Conservation (phyloP, 139 green algal species). For the Astrephomene gubernaculifera region DNA sequence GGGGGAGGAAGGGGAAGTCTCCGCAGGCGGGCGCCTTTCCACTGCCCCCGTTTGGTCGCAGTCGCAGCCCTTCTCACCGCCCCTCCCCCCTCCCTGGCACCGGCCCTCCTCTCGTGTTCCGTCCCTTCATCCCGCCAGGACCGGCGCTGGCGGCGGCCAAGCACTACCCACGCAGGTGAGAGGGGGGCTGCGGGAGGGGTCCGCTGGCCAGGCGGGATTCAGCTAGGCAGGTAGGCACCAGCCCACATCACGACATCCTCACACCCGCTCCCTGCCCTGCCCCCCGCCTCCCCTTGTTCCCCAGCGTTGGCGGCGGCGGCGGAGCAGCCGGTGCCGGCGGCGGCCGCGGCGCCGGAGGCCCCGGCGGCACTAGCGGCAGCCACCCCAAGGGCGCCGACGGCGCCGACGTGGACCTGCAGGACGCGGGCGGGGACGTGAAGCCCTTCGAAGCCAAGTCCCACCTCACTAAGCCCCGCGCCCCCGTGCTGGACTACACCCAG, state of each 20-base stretch:
- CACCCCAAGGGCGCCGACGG: slow-evolving; percentile 1
- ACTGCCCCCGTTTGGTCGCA: too few relatives aligned
- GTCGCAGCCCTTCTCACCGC: too few relatives aligned
- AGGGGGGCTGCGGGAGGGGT: background rate
- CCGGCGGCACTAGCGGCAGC: background rate
- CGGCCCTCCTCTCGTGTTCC: too few relatives aligned
- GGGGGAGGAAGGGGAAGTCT: too few relatives aligned
- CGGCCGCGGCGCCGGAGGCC: background rate
- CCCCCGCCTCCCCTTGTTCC: background rate
- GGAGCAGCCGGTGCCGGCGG: slow-evolving; percentile 20
- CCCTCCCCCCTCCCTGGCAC: too few relatives aligned
- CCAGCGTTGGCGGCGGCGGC: background rate
- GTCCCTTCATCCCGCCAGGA: background rate
- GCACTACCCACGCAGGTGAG: slow-evolving; percentile 24
- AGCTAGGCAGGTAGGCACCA: background rate
- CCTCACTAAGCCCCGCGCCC: slow-evolving; percentile 5
- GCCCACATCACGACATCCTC: background rate
- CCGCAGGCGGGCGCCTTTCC: too few relatives aligned
- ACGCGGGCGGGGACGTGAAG: too few relatives aligned
- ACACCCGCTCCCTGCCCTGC: background rate
- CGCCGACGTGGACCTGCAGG: slow-evolving; percentile 4
- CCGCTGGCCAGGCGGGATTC: background rate
- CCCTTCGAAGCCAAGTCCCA: background rate
- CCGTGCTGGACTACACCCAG: slow-evolving; percentile 56
- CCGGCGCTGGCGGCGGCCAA: slow-evolving; percentile 21